Evolutionary conservation across 83 land plant species (phyloP).

Genomic region (Picea engelmannii): DNA sequence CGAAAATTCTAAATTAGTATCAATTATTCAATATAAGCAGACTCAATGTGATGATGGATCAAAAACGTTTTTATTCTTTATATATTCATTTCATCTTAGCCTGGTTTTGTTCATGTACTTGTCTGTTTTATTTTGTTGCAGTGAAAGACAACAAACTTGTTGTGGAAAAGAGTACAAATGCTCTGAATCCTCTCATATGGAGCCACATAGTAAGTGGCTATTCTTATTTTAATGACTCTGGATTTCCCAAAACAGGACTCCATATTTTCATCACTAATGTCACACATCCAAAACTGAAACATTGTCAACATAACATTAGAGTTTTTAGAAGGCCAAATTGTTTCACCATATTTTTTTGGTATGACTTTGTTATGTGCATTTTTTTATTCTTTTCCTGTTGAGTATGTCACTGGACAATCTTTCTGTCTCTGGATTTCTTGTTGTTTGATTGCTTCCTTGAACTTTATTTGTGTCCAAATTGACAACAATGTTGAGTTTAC

Average conservation of each 20-base stretch:
- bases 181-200: conserved; percentile 71
- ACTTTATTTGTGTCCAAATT: not conserved
- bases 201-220: conserved; percentile 60
- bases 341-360: not conserved
- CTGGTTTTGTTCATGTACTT: not conserved
- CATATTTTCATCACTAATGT: not conserved
- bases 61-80: not conserved
- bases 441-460: conserved; percentile 4
- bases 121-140: conserved; percentile 17
- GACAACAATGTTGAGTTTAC: not conserved
- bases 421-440: not conserved
- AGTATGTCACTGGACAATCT: too few species aligned
- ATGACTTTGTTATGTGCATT: not conserved
- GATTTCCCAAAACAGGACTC: not conserved
- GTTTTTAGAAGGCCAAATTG: not conserved
- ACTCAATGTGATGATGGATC: not conserved
- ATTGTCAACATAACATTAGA: not conserved
- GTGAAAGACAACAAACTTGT: conserved; percentile 71
- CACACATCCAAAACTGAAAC: not conserved
- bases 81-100: not conserved
- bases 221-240: not conserved
- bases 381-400: conserved; percentile 1
- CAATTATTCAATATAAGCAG: not conserved
- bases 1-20: not conserved
- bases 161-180: conserved; percentile 70